phyloP scores from a whole-genome alignment of 768 basidiomycete genomes.

The Lepiota brunneoincarnata region DNA sequence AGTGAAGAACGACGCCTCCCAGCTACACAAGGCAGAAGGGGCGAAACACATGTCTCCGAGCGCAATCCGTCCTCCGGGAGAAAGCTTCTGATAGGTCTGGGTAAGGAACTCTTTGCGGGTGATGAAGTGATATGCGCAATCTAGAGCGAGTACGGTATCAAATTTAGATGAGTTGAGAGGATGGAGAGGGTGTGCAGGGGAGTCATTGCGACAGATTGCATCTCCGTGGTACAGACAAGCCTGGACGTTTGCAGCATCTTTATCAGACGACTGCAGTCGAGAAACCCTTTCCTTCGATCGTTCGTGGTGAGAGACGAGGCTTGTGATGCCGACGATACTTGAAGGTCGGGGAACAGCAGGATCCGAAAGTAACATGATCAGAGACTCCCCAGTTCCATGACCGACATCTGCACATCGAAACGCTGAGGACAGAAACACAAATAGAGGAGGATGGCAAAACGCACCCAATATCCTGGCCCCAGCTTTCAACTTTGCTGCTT shows the following conservation, averaged over 20 bases:
- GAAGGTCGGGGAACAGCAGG: slow-evolving; percentile 44
- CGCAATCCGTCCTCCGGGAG: slow-evolving; percentile 49
- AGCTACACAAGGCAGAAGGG: slow-evolving; percentile 20
- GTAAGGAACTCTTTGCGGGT: slow-evolving; percentile 49
- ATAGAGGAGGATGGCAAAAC: slow-evolving; percentile 7
- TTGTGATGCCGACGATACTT: slow-evolving; percentile 56
- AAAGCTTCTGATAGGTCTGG: slow-evolving; percentile 45
- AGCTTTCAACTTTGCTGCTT: slow-evolving; percentile 35
- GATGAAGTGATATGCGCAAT: slow-evolving; percentile 69
- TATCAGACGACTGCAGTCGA: slow-evolving; percentile 19
- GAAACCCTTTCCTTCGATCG: slow-evolving; percentile 43
- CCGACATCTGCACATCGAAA: slow-evolving; percentile 51
- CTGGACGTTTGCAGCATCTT: slow-evolving; percentile 18
- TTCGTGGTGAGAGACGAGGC: slow-evolving; percentile 43
- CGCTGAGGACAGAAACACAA: neutral
- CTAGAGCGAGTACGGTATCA: slow-evolving; percentile 55
- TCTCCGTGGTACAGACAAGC: slow-evolving; percentile 47
- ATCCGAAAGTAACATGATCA: slow-evolving; percentile 50
- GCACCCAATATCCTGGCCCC: slow-evolving; percentile 54
- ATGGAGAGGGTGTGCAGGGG: slow-evolving; percentile 41
- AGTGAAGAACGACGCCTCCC: slow-evolving; percentile 24
- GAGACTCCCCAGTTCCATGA: slow-evolving; percentile 66
- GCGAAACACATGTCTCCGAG: slow-evolving; percentile 63
- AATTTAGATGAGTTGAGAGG: slow-evolving; percentile 31
- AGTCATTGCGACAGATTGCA: slow-evolving; percentile 38